Evolutionary conservation across 1,139 yeast genomes (phyloP).

Genomic region (Protomyces gravidus): DNA sequence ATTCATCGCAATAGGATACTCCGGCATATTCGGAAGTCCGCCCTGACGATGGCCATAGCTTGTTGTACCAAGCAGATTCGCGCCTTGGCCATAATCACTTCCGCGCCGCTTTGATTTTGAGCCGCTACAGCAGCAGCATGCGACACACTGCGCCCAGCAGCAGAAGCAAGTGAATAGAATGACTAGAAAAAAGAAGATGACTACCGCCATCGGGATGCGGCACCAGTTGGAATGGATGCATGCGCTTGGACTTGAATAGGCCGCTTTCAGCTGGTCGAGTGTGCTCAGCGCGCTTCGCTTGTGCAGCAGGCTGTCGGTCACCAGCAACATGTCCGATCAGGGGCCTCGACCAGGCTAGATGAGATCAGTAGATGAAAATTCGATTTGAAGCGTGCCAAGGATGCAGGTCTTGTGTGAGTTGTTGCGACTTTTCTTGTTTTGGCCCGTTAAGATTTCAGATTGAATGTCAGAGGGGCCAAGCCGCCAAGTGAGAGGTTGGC

Average conservation of each 20-base stretch:
- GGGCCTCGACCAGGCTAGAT: too few relatives aligned
- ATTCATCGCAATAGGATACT: conserved; percentile 9
- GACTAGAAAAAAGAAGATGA: conserved; percentile 30
- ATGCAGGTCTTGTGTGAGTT: too few relatives aligned
- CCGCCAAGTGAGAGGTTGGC: too few relatives aligned
- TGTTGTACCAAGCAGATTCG: conserved; percentile 5
- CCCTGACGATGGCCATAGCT: conserved; percentile 6
- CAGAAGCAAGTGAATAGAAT: conserved; percentile 32
- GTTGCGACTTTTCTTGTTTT: too few relatives aligned
- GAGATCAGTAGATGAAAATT: too few relatives aligned
- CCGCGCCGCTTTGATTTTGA: conserved; percentile 1
- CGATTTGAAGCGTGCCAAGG: too few relatives aligned
- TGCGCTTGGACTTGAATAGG: conserved; percentile 20
- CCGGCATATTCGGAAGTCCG: conserved; percentile 22
- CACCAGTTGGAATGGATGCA: conserved; percentile 26
- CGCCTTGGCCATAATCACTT: conserved; percentile 8
- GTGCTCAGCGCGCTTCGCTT: conserved; percentile 2
- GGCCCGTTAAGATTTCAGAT: too few relatives aligned
- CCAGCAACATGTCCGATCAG: neutral
- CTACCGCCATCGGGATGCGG: conserved; percentile 21
- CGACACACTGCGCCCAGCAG: conserved; percentile 25
- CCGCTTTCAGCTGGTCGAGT: conserved; percentile 13
- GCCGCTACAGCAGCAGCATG: conserved; percentile 26
- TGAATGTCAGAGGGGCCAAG: too few relatives aligned
- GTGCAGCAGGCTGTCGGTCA: neutral